Evolutionary conservation across 495 filamentous ascomycete genomes (phyloP), one percentile per base, ranked within the genome.

Genomic region (Neurospora sp.): DNA sequence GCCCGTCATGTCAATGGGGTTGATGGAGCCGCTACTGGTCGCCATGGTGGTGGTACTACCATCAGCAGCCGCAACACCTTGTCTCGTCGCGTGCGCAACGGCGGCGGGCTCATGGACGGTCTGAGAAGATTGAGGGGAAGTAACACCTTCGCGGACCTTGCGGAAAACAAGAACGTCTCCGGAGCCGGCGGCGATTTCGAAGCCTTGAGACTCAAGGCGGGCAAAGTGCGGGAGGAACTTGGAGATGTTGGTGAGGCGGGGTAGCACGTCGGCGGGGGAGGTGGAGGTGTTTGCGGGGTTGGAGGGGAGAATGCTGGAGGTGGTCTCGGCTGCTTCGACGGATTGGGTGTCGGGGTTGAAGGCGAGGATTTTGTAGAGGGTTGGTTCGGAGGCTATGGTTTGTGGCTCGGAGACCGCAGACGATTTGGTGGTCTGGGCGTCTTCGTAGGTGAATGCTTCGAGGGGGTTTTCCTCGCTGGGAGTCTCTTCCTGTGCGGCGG

Each of bases 91-190:
- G 73, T 59, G 41, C 71, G 41, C 73, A 0, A 71, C 35, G 5
- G 44, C 27, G 5, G 44, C 72, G 16, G 74, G 42, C 42, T 70
- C 12, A 10, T 8, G 1, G 18, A 47, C 7, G 39, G 31, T 37
- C 35, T 37, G 35, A 37, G 35, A 35, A 35, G 35, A 37, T 37
- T 53, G 31, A 18, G 68, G 9, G 1, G 39, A 45, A 45, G 42
- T 27, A 20, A 69, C 70, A 38, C 74, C 70, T 10, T 81, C 81
- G 16, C 82, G 78, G 14, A 86, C 80, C 76, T 92, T 91, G 72
- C 87, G 87, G 76, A 94, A 93, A 0, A 96, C 87, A 20, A 94
- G 85, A 8, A 94, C 85, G 77, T 94, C 87, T 6, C 86, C 87
- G 71, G 86, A 85, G 8, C 91, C 91, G 4, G 89, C 89, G 10